Conservation (phyloP, 2,329 filamentous ascomycete species). For the Endocalyx cinctus region DNA sequence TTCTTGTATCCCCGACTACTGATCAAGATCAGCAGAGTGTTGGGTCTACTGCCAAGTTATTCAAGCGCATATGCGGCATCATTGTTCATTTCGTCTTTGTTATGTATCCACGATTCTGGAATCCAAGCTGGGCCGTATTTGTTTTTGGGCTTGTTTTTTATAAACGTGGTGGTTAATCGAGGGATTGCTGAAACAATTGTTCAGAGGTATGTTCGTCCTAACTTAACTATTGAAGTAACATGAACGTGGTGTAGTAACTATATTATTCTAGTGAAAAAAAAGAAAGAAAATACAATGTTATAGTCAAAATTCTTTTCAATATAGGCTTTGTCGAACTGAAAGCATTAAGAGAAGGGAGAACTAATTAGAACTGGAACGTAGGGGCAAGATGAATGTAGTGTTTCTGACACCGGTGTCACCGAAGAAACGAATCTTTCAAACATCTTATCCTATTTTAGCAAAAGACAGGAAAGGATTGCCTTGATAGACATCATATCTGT, state of each 20-base stretch:
- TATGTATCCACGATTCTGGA: conserved; percentile 6
- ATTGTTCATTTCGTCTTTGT: conserved; percentile 7
- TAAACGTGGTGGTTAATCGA: conserved; percentile 5
- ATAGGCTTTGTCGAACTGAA: conserved; percentile 4
- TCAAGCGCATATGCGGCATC: conserved; percentile 6
- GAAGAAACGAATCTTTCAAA: no score
- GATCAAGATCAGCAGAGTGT: conserved; percentile 2
- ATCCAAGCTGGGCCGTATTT: conserved; percentile 5
- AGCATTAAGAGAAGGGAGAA: conserved; percentile 3
- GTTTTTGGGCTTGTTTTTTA: conserved; percentile 1
- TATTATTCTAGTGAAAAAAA: conserved; percentile 1
- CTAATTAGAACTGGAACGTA: no score
- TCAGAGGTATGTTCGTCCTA: background rate
- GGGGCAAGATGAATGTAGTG: no score
- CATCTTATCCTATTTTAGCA: no score
- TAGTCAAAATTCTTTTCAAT: background rate
- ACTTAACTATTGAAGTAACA: background rate
- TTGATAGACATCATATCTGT: no score
- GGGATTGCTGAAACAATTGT: conserved; percentile 5
- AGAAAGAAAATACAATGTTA: background rate
- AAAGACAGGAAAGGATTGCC: no score
- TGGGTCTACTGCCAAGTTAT: conserved; percentile 2
- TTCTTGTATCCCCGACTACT: conserved; percentile 9
- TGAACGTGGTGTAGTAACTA: background rate
- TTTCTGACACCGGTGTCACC: no score